These are phyloP conservation scores for Lachancea sp. DNA, from an alignment of 805 yeast species.

Conservation along the genomic window DNA sequence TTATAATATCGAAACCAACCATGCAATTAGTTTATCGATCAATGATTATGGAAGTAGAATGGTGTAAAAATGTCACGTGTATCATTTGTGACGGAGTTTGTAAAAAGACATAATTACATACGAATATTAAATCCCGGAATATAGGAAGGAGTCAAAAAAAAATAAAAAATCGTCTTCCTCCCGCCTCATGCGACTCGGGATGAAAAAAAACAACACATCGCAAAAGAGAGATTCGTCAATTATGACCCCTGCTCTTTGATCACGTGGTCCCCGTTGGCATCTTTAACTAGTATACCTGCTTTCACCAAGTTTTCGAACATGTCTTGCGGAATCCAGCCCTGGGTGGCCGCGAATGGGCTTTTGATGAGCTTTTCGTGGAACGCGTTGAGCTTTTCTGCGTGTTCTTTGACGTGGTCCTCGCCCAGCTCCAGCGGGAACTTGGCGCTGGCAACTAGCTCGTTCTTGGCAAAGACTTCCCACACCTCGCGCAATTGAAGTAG, in stretches of 20 bases:
- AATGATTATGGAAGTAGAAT: too few species aligned
- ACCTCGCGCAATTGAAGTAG: slow-evolving; percentile 58
- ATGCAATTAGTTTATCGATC: too few species aligned
- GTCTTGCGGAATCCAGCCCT: slow-evolving; percentile 95
- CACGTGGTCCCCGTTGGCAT: slow-evolving; percentile 50
- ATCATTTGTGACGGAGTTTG: not conserved
- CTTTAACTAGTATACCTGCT: slow-evolving; percentile 60
- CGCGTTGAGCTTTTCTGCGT: slow-evolving; percentile 50
- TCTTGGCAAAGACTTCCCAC: slow-evolving; percentile 62
- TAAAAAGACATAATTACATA: too few species aligned
- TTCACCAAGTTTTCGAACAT: slow-evolving; percentile 68
- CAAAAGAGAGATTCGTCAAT: too few species aligned
- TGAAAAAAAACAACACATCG: too few species aligned
- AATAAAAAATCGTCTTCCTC: too few species aligned
- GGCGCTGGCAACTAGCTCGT: slow-evolving; percentile 44
- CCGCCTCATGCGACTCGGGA: too few species aligned
- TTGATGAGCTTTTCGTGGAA: slow-evolving; percentile 64
- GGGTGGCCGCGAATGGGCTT: slow-evolving; percentile 81
- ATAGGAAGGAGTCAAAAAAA: too few species aligned
- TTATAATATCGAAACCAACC: too few species aligned
- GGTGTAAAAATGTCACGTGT: too few species aligned
- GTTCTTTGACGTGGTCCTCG: slow-evolving; percentile 52
- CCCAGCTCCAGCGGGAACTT: slow-evolving; percentile 58
- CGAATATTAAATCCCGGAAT: too few species aligned
- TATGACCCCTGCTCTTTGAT: slow-evolving; percentile 8